These are phyloP conservation scores for Rhododendron molle DNA, from an alignment of 148 eudicot genomes.

Conservation along the genomic window DNA sequence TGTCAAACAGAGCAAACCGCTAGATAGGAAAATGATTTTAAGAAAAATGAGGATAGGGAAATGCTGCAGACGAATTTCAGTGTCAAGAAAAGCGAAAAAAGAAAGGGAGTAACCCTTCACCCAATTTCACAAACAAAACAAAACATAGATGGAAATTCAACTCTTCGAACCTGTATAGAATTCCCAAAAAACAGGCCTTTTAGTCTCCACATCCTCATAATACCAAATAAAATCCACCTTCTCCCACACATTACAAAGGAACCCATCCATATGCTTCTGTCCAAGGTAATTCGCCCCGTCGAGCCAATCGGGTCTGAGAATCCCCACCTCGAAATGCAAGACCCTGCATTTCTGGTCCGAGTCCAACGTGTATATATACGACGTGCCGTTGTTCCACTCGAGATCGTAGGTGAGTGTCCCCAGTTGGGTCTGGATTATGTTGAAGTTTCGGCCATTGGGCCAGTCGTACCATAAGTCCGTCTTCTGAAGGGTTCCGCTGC, in stretches of 20 bases:
- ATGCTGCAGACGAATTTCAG: not conserved
- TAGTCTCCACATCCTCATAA: conserved; percentile 19
- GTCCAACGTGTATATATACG: conserved; percentile 10
- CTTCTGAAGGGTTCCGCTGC: conserved; percentile 16
- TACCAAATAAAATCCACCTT: conserved; percentile 21
- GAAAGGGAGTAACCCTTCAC: not conserved
- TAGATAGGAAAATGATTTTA: too few relatives aligned
- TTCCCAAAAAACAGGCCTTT: conserved; percentile 19
- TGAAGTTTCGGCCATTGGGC: conserved; percentile 38
- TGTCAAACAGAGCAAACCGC: not conserved
- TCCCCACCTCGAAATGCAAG: conserved; percentile 9
- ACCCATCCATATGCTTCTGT: conserved; percentile 13
- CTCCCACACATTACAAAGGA: conserved; percentile 22
- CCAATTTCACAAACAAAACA: too few relatives aligned
- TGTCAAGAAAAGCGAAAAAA: not conserved
- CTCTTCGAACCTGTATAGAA: conserved; percentile 14
- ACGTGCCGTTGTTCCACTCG: conserved; percentile 24
- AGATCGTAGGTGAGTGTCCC: conserved; percentile 20
- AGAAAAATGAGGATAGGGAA: not conserved
- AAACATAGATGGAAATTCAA: not conserved
- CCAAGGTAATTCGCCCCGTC: conserved; percentile 21
- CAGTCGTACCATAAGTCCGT: conserved; percentile 36
- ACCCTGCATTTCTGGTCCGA: conserved; percentile 9
- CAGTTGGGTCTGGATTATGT: conserved; percentile 26
- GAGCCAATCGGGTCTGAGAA: conserved; percentile 23